Percentiles rank a stretch among this genome's conserved stretches.
Conservation (phyloP, 1,284 basidiomycete genomes). For the Trichosporon inkin region DNA sequence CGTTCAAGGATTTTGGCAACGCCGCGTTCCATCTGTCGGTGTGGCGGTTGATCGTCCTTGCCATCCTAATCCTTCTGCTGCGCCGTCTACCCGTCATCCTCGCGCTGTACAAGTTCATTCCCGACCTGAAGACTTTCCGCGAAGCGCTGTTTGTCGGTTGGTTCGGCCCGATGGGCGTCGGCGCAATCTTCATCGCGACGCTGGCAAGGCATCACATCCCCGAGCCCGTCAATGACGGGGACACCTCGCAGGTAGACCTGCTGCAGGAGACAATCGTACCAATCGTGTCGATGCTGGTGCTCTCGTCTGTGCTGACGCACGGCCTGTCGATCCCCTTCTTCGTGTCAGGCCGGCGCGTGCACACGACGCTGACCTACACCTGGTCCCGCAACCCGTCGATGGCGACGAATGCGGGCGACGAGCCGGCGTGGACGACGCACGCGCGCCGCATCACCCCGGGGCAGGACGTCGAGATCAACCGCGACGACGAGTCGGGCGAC, state of each 20-base stretch:
- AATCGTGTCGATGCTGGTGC: conserved; percentile 84
- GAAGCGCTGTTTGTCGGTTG: conserved; percentile 78
- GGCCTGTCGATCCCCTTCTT: conserved; percentile 91
- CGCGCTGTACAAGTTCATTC: conserved; percentile 78
- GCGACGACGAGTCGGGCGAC: conserved; percentile 56
- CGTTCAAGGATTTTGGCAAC: conserved; percentile 73
- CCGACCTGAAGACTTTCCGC: conserved; percentile 84
- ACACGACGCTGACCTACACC: conserved; percentile 72
- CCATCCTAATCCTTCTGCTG: conserved; percentile 70
- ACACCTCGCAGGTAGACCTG: conserved; percentile 60
- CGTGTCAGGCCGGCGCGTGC: conserved; percentile 80
- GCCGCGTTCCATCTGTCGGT: conserved; percentile 61
- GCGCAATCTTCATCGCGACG: conserved; percentile 85
- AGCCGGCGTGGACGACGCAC: conserved; percentile 71
- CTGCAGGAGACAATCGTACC: conserved; percentile 76
- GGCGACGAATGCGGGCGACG: conserved; percentile 50
- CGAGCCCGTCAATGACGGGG: conserved; percentile 52
- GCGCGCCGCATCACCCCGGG: conserved; percentile 62
- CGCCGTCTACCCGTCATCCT: conserved; percentile 80
- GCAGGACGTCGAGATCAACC: conserved; percentile 75
- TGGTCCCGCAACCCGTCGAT: conserved; percentile 68
- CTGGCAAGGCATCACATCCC: conserved; percentile 70
- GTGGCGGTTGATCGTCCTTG: conserved; percentile 77
- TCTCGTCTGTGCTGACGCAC: conserved; percentile 82
- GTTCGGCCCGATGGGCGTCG: conserved; percentile 83